A percentile compares a stretch with the other conserved stretches of the same genome.
Evolutionary conservation across 495 filamentous ascomycete genomes (phyloP).

Genomic region (Lophiostoma macrostomum): DNA sequence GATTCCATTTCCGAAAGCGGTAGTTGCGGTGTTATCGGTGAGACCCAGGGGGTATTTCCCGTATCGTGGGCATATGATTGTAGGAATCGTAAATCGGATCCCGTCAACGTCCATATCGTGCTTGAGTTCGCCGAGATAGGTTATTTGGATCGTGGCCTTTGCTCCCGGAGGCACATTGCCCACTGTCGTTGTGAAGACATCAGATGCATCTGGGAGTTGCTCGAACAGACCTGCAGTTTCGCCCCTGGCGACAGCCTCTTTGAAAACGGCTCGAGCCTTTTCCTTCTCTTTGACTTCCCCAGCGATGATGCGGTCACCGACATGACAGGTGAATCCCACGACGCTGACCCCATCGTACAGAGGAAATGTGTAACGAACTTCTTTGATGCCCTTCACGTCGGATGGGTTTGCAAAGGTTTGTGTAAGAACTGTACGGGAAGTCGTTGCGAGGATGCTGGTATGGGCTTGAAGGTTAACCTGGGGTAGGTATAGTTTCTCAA

Average conservation of each 20-base stretch:
- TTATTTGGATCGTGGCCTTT: slow-evolving; percentile 55
- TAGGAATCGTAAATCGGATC: slow-evolving; percentile 63
- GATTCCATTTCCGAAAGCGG: slow-evolving; percentile 43
- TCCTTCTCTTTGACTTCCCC: slow-evolving; percentile 62
- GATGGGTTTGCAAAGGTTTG: slow-evolving; percentile 61
- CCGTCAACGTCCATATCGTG: slow-evolving; percentile 61
- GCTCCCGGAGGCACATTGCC: slow-evolving; percentile 59
- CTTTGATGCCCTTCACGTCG: slow-evolving; percentile 42
- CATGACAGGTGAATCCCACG: slow-evolving; percentile 56
- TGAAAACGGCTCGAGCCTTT: slow-evolving; percentile 53
- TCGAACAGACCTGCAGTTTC: slow-evolving; percentile 61
- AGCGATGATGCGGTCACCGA: slow-evolving; percentile 50
- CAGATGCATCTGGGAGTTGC: slow-evolving; percentile 54
- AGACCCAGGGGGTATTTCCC: slow-evolving; percentile 45
- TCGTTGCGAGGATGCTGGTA: slow-evolving; percentile 52
- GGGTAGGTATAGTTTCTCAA: slow-evolving; percentile 48
- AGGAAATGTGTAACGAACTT: slow-evolving; percentile 63
- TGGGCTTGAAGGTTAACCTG: slow-evolving; percentile 52
- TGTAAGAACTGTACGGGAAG: slow-evolving; percentile 56
- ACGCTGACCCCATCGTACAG: slow-evolving; percentile 66
- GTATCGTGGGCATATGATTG: slow-evolving; percentile 60
- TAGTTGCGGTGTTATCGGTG: slow-evolving; percentile 19
- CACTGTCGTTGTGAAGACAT: slow-evolving; percentile 62
- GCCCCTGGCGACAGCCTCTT: slow-evolving; percentile 54
- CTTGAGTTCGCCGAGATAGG: slow-evolving; percentile 65